Conservation (phyloP, 352 stramenopile genomes). For the Globisporangium canariense region DNA sequence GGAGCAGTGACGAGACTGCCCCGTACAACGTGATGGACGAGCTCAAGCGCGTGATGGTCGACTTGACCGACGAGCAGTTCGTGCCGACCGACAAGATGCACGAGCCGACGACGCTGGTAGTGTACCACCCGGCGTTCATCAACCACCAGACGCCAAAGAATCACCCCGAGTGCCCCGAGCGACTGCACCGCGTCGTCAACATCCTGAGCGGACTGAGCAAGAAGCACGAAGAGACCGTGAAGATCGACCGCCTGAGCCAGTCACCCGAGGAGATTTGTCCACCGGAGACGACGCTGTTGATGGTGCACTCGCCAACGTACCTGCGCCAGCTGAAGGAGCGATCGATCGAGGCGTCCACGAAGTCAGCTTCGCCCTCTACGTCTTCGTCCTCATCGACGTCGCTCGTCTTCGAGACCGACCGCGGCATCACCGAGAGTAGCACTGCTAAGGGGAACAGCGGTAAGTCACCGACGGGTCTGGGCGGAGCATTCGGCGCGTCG, state of each 20-base stretch:
- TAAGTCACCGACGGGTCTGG: constrained; percentile 43
- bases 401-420: constrained; percentile 81
- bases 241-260: constrained; percentile 63
- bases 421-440: constrained; percentile 45
- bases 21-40: constrained; percentile 57
- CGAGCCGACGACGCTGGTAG: constrained; percentile 60
- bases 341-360: constrained; percentile 45
- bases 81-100: constrained; percentile 17
- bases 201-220: constrained; percentile 62
- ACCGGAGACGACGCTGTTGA: constrained; percentile 67
- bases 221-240: constrained; percentile 60
- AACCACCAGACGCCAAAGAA: constrained; percentile 83
- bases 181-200: constrained; percentile 73
- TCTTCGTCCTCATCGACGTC: constrained; percentile 30
- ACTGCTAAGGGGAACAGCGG: constrained; percentile 30
- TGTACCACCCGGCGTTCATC: constrained; percentile 82
- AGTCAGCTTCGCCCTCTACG: constrained; percentile 28
- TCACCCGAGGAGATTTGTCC: constrained; percentile 74
- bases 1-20: constrained; percentile 3
- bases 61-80: constrained; percentile 63
- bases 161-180: constrained; percentile 77
- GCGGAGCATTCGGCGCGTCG: constrained; percentile 66
- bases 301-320: constrained; percentile 84
- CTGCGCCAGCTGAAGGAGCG: constrained; percentile 70
- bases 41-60: constrained; percentile 75